Conservation (phyloP, 164 flowering plant species). For the Sedum album region DNA sequence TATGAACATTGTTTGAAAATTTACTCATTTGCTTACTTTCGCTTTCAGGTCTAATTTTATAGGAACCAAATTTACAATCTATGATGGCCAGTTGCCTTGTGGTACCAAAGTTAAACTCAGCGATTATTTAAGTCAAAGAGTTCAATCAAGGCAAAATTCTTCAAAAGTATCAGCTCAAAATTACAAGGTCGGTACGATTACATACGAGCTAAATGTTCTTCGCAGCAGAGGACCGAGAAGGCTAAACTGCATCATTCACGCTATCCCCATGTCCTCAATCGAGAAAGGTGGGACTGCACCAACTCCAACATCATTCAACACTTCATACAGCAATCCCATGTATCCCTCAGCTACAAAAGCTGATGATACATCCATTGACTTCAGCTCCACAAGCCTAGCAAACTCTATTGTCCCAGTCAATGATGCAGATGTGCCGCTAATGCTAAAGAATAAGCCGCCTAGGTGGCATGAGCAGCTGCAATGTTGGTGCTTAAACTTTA, state of each 20-base stretch:
- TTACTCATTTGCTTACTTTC: background rate
- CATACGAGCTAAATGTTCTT: slow-evolving; percentile 65
- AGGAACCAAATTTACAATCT: slow-evolving; percentile 59
- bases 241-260: slow-evolving; percentile 49
- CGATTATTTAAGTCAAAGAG: slow-evolving; percentile 27
- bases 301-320: slow-evolving; percentile 34
- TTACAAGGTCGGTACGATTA: slow-evolving; percentile 35
- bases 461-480: slow-evolving; percentile 59
- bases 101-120: slow-evolving; percentile 20
- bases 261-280: slow-evolving; percentile 48
- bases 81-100: slow-evolving; percentile 47
- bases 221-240: slow-evolving; percentile 70
- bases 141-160: slow-evolving; percentile 43
- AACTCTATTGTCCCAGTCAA: slow-evolving; percentile 15
- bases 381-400: slow-evolving; percentile 23
- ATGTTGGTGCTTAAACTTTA: slow-evolving; percentile 63
- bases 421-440: slow-evolving; percentile 23
- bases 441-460: slow-evolving; percentile 49
- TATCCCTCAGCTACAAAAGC: slow-evolving; percentile 14
- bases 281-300: slow-evolving; percentile 60
- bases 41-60: slow-evolving; percentile 57
- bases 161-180: slow-evolving; percentile 45
- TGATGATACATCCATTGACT: slow-evolving; percentile 17
- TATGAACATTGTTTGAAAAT: background rate
- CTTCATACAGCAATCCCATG: slow-evolving; percentile 19